Evolutionary conservation across 805 yeast genomes (phyloP).

Genomic region (Metschnikowia lochheadii): DNA sequence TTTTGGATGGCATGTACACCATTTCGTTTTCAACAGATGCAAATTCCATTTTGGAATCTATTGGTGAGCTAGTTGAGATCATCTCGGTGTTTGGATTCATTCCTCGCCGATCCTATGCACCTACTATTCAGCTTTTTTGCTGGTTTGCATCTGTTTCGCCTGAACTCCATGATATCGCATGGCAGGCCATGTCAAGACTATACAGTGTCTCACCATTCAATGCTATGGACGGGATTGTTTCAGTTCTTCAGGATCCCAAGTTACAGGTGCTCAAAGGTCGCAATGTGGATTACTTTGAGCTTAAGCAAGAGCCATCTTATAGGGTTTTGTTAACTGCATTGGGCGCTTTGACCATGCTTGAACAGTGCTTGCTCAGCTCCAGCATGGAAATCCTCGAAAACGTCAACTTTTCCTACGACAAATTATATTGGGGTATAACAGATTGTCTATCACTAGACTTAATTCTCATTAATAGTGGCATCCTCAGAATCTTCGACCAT

Average conservation of each 20-base stretch:
- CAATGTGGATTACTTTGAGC: conserved; percentile 5
- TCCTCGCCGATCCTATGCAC: conserved; percentile 37
- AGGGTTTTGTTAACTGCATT: conserved; percentile 13
- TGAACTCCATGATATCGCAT: conserved; percentile 30
- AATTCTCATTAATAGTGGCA: conserved; percentile 37
- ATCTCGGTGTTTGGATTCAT: conserved; percentile 44
- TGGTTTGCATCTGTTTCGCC: conserved; percentile 34
- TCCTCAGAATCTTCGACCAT: conserved; percentile 37
- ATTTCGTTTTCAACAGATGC: conserved; percentile 41
- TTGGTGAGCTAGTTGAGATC: conserved; percentile 41
- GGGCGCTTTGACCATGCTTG: conserved; percentile 39
- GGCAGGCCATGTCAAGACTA: conserved; percentile 39
- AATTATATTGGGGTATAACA: conserved; percentile 32
- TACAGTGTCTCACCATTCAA: conserved; percentile 35
- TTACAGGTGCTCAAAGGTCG: conserved; percentile 13
- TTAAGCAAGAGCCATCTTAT: neutral
- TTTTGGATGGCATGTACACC: conserved; percentile 32
- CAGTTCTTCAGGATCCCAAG: conserved; percentile 21
- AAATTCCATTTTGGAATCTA: conserved; percentile 29
- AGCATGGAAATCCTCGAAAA: conserved; percentile 1
- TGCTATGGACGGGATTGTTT: conserved; percentile 18
- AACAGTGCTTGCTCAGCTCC: conserved; percentile 16
- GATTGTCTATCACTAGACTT: conserved; percentile 32
- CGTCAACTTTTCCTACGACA: conserved; percentile 15
- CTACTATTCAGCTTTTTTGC: conserved; percentile 43